Evolutionary conservation across 768 basidiomycete species (phyloP).

Genomic region (Podaxis sp.): DNA sequence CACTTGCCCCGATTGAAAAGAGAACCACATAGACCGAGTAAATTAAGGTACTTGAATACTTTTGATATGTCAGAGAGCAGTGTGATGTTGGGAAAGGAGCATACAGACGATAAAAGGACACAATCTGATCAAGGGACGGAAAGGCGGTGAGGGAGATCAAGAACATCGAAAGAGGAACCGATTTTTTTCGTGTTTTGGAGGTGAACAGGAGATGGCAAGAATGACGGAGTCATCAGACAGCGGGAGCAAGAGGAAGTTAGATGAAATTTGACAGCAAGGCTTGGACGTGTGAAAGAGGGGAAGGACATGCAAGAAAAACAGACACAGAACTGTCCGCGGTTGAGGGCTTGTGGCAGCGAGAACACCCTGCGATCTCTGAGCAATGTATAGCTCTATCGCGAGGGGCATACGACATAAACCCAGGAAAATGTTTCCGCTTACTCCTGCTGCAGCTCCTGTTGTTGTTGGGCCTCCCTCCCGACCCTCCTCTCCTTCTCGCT

Average conservation of each 20-base stretch:
- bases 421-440: not conserved
- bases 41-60: conserved; percentile 18
- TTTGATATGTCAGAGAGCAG: conserved; percentile 15
- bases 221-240: conserved; percentile 2
- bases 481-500: conserved; percentile 95
- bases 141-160: conserved; percentile 7
- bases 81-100: conserved; percentile 16
- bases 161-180: conserved; percentile 9
- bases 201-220: conserved; percentile 6
- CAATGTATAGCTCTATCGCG: not conserved
- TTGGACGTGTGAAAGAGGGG: conserved; percentile 10
- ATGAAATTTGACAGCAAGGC: conserved; percentile 6
- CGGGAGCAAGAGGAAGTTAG: not conserved
- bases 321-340: not conserved
- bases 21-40: conserved; percentile 14
- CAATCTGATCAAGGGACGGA: conserved; percentile 12
- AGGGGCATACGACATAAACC: not conserved
- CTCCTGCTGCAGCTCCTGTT: conserved; percentile 60
- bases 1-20: conserved; percentile 13
- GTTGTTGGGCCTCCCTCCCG: conserved; percentile 78
- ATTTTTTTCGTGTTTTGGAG: not conserved
- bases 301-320: conserved; percentile 12
- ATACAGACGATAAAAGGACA: conserved; percentile 15
- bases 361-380: not conserved
- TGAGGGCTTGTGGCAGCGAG: not conserved